These are phyloP conservation scores for Plantago major DNA, from an alignment of 257 asterid genomes.

Conservation along the genomic window DNA sequence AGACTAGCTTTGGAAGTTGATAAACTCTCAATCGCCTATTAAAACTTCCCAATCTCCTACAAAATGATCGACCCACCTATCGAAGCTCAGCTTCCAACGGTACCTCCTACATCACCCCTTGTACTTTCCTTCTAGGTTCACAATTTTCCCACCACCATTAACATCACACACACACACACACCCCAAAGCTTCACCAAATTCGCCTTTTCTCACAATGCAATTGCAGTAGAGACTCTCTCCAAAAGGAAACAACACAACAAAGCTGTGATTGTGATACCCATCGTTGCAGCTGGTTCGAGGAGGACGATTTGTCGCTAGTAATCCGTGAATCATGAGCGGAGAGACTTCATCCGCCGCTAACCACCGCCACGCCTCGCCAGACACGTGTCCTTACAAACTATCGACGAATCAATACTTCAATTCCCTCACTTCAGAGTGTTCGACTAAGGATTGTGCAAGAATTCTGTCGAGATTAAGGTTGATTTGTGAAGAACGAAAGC, in stretches of 20 bases:
- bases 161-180: no score
- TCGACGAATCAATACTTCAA: no score
- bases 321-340: conserved; percentile 78
- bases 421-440: no score
- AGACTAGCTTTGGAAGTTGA: no score
- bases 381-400: conserved; percentile 71
- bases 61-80: no score
- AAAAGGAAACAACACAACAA: conserved; percentile 19
- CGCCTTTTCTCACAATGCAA: conserved; percentile 27
- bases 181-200: no score
- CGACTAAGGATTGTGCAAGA: no score
- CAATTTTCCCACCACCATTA: conserved; percentile 21
- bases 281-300: conserved; percentile 84
- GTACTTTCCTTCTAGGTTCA: conserved; percentile 32
- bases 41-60: conserved; percentile 11
- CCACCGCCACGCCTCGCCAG: conserved; percentile 90
- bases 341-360: conserved; percentile 78
- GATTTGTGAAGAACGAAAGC: no score
- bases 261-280: conserved; percentile 21
- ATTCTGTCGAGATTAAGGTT: no score
- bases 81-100: not conserved
- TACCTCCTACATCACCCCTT: conserved; percentile 20
- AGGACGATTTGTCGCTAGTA: conserved; percentile 66
- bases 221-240: no score
- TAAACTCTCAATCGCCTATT: conserved; percentile 11